These are phyloP conservation scores for Excoecaria cochinchinensis DNA, from an alignment of 345 rosid species.

Conservation along the genomic window DNA sequence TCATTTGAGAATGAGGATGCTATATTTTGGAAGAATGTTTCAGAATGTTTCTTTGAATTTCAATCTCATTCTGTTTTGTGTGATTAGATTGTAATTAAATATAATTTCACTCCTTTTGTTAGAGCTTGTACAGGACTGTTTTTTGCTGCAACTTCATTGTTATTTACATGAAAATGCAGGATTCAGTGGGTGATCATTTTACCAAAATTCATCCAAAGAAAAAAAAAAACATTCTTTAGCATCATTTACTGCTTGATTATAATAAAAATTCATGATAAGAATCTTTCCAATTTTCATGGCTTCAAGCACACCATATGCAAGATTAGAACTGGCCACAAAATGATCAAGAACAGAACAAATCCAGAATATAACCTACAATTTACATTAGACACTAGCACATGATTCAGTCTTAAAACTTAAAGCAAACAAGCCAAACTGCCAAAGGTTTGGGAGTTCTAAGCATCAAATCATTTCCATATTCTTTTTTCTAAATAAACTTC, in stretches of 20 bases:
- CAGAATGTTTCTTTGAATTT: conserved; percentile 17
- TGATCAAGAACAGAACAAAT: conserved; percentile 1
- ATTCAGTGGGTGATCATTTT: not conserved
- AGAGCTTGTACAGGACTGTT: not conserved
- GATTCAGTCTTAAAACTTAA: conserved; percentile 24
- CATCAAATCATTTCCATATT: conserved; percentile 15
- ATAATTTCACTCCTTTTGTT: not conserved
- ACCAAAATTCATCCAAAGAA: not conserved
- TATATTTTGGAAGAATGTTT: conserved; percentile 23
- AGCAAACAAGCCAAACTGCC: conserved; percentile 19
- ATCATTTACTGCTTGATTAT: not conserved
- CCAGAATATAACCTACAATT: conserved; percentile 36
- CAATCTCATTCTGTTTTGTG: conserved; percentile 12
- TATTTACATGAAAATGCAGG: not conserved
- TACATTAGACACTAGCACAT: conserved; percentile 36
- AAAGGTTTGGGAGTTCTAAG: conserved; percentile 9
- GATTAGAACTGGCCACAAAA: not conserved
- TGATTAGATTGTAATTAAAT: not conserved
- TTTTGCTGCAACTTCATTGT: not conserved
- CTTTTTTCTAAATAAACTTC: conserved; percentile 15
- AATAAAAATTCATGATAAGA: not conserved
- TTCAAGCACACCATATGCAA: not conserved
- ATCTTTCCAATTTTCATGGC: not conserved
- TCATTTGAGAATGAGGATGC: conserved; percentile 10
- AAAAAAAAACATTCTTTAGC: too few relatives aligned